These are phyloP conservation scores for Xylariaceae sp. DNA, from an alignment of 2,329 filamentous ascomycete species.

Conservation along the genomic window DNA sequence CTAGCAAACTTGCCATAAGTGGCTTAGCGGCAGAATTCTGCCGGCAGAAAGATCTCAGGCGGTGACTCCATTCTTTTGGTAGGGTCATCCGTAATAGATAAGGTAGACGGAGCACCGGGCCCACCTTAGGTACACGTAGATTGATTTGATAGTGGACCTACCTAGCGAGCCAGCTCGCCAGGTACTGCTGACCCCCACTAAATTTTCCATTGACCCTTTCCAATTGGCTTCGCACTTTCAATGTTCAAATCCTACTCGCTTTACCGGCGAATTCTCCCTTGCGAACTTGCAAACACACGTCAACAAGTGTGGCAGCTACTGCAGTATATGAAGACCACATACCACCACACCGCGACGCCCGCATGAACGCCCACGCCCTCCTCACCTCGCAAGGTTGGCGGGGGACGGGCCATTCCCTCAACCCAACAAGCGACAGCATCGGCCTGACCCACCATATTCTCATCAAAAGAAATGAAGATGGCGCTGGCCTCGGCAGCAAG, in stretches of 20 bases:
- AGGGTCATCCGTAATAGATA: too few species aligned
- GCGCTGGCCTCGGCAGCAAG: slow-evolving; percentile 76
- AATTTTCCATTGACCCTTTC: slow-evolving; percentile 15
- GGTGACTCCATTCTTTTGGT: too few species aligned
- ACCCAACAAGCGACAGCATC: slow-evolving; percentile 65
- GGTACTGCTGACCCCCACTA: slow-evolving; percentile 10
- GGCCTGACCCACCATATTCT: slow-evolving; percentile 82
- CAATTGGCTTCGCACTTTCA: not conserved
- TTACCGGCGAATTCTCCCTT: not conserved
- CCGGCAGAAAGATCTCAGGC: too few species aligned
- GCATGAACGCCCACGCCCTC: slow-evolving; percentile 81
- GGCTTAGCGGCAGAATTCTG: too few species aligned
- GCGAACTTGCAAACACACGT: too few species aligned
- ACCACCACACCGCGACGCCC: not conserved
- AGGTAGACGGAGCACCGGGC: too few species aligned
- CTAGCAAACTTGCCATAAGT: too few species aligned
- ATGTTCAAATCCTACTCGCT: not conserved
- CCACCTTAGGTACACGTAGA: too few species aligned
- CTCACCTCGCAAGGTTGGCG: slow-evolving; percentile 87
- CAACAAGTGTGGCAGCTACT: not conserved
- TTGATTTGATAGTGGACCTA: too few species aligned
- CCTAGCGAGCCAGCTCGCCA: too few species aligned
- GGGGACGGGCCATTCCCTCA: slow-evolving; percentile 82
- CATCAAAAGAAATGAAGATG: slow-evolving; percentile 77
- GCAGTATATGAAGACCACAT: not conserved